Conservation (phyloP, 2,329 filamentous ascomycete species). For the Alternaria brassicicola region DNA sequence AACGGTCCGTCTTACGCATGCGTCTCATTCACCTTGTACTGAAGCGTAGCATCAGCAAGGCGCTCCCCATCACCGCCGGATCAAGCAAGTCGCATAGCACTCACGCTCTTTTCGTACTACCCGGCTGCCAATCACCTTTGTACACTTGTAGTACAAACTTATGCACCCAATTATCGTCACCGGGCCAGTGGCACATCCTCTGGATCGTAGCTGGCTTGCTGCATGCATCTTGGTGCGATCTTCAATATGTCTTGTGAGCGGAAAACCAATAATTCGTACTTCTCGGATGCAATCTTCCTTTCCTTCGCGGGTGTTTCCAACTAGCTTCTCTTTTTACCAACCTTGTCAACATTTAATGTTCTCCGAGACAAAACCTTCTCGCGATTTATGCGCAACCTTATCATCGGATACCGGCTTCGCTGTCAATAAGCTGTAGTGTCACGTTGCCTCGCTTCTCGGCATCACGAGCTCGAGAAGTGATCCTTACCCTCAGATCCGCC, state of each 20-base stretch:
- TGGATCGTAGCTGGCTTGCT: conserved; percentile 4
- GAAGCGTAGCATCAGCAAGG: conserved; percentile 9
- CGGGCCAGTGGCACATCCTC: conserved; percentile 9
- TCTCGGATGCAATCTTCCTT: not conserved
- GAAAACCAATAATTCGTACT: not conserved
- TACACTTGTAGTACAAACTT: conserved; percentile 12
- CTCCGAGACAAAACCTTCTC: not conserved
- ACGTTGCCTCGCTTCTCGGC: conserved; percentile 24
- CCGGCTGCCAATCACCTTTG: conserved; percentile 7
- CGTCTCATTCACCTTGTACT: not conserved
- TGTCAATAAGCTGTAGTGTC: conserved; percentile 26
- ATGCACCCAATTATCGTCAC: conserved; percentile 12
- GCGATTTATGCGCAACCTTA: not conserved
- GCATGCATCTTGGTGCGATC: not conserved
- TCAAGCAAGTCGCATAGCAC: conserved; percentile 11
- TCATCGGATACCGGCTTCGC: conserved; percentile 14
- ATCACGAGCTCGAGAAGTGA: conserved; percentile 27
- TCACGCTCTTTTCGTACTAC: conserved; percentile 16
- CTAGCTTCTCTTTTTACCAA: not conserved
- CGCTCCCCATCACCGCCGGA: conserved; percentile 7
- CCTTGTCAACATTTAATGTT: not conserved
- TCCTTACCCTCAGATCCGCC: conserved; percentile 28
- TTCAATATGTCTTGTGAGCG: not conserved
- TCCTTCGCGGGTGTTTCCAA: not conserved
- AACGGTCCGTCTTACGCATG: conserved; percentile 1